A percentile compares a stretch with the other conserved stretches of the same genome.
Evolutionary conservation across 148 eudicot species (phyloP).

Genomic region (Pouteria glomerata): DNA sequence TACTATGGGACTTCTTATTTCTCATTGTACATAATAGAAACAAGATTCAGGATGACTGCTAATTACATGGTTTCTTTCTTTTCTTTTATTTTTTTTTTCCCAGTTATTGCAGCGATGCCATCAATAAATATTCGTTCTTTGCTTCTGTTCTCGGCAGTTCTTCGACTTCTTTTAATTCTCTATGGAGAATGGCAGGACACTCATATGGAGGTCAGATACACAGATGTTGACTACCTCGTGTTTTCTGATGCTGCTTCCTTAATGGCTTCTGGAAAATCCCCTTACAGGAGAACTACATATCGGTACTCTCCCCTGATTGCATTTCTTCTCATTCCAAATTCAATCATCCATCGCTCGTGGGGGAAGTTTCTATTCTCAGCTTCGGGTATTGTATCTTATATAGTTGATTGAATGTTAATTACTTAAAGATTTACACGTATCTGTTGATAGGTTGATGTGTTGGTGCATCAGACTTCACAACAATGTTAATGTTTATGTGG

Average conservation of each 20-base stretch:
- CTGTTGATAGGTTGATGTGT: neutral
- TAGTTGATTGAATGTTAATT: neutral
- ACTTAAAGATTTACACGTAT: neutral
- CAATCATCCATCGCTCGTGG: slow-evolving; percentile 69
- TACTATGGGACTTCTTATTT: neutral
- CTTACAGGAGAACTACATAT: slow-evolving; percentile 80
- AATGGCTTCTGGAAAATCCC: slow-evolving; percentile 67
- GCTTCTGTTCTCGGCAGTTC: slow-evolving; percentile 55
- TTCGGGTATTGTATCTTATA: slow-evolving; percentile 48
- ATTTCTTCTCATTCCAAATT: slow-evolving; percentile 76
- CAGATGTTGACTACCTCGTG: slow-evolving; percentile 88
- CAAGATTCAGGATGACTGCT: neutral
- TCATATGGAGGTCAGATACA: slow-evolving; percentile 92
- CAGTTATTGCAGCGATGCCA: slow-evolving; percentile 28
- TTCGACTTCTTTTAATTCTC: slow-evolving; percentile 59
- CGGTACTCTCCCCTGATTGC: slow-evolving; percentile 93
- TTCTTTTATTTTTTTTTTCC: neutral
- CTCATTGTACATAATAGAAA: neutral
- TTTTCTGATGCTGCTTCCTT: slow-evolving; percentile 96
- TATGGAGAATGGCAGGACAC: slow-evolving; percentile 98
- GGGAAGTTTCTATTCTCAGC: slow-evolving; percentile 89
- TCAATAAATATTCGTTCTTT: slow-evolving; percentile 46
- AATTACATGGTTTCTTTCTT: neutral
- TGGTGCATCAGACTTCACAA: neutral
- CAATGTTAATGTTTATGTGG: neutral